Base-by-base conservation (phyloP, 352 stramenopile species). In the Globisporangium takayamanum region DNA sequence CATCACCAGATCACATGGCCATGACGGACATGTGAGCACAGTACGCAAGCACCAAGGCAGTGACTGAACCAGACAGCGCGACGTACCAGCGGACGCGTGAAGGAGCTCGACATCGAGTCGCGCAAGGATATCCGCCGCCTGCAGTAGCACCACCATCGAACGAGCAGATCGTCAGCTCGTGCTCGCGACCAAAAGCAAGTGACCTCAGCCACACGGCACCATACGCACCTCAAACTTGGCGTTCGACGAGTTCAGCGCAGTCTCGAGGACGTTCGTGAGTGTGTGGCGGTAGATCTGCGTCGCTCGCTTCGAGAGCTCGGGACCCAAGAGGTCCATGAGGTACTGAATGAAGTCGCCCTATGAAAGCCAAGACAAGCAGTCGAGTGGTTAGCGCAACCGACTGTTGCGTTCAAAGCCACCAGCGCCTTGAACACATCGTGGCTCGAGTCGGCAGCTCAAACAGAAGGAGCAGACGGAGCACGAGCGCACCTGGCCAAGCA, bases 311-410 rank as follows among this genome's bases (percentile, higher is more conserved):
- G 81, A 93, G 1, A 98, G 67, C 61, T 98, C 90, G 15, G 89
- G 87, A 20, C 88, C 82, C 50, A 98, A 66, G 18, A 94, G 64
- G 62, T 99, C 94, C 79, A 99, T 98, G 28, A 99, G 70, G 37
- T 96, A 96, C 57, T 97, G 95, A 61, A 99, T 96, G 62, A 99
- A 99, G 63, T 99, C 96, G 7, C 96, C 97, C 86, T 94, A 61
- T 22, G 53, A 16, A 57, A 28, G 63, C n/a, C 52, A 56, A 5
- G 25, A 44, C 36, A 61, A 55, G 46, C 10, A 42, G 41, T 25
- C 15, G 39, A 37, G 1, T 59, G 36, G 45, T 55, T 1, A 53
- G 45, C 33, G 7, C 33, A 39, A 10, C 1, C 33, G 5, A 39
- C 5, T 12, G 6, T 39, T 2, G 10, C 33, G 5, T 39, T 12